Evolutionary conservation across 2,329 filamentous ascomycete genomes (phyloP), one percentile per base, ranked within the genome.

Genomic region (Aspergillus pseudoglaucus): DNA sequence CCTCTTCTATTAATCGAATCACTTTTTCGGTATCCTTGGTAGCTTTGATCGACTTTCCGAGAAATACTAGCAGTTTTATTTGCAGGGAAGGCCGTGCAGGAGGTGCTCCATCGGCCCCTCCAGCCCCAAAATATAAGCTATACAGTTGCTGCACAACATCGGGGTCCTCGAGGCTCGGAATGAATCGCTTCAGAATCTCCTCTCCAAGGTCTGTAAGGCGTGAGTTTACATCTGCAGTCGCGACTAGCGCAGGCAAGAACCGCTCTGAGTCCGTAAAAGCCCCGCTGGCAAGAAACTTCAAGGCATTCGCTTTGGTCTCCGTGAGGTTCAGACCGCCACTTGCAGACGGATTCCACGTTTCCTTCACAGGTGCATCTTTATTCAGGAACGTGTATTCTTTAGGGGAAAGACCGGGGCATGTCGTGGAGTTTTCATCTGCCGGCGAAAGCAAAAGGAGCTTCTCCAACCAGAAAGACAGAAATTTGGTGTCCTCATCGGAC

Each of bases 151-250:
- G 71, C 3, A 95, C 75, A 2, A 90, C 67, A 1, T 65, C 57
- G 8, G 74, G 59, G 52, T 88, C 79, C 63, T 97, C 91, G 22
- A 96, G 72, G 1, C 81, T 74, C 8, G 80, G 73, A 23, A 75
- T 78, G 25, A 81, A 86, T 54, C 90, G 79, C 68, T 96, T 98
- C 54, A 97, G 69, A 43, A 94, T 81, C 58, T 95, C 90, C 48
- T 96, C 89, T 0, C 88, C 91, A n/a, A 88, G 73, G n/a, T 86
- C 82, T 9, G 87, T 83, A 33, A 96, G 83, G 7, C 85, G 81
- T 32, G 84, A 88, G 55, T 96, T 93, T 1, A 83, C 74, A 67
- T 90, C 90, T 0, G 89, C 84, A 22, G 89, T 85, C 4, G 90
- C 90, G 63, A 87, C 90, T 1, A 97, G 70, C 0, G 89, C 86